Evolutionary conservation across 169 alveolate species (phyloP).

Genomic region (Eimeria nieschulzi): DNA sequence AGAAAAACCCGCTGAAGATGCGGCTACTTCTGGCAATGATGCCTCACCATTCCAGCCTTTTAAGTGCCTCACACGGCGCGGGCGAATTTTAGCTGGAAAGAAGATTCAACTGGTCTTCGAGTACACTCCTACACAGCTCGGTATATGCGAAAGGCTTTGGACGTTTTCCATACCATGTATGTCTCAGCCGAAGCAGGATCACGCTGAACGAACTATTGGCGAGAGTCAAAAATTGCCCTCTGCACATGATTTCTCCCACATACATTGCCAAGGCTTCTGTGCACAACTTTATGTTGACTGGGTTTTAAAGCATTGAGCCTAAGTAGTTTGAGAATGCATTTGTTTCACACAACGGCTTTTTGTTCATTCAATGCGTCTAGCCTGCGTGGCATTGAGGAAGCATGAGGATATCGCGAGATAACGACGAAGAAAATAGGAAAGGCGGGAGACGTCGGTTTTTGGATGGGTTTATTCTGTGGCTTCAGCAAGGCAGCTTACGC

Average conservation of each 20-base stretch:
- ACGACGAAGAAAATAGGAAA: background rate
- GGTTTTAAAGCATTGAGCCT: background rate
- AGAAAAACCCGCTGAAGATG: conserved; percentile 46
- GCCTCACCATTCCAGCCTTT: conserved; percentile 8
- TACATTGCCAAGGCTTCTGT: no score
- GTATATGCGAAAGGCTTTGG: conserved; percentile 93
- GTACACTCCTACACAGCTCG: conserved; percentile 90
- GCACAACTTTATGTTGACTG: no score
- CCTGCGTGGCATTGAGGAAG: no score
- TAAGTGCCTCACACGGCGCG: conserved; percentile 88
- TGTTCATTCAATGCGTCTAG: no score
- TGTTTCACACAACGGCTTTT: background rate
- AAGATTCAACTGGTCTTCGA: conserved; percentile 93
- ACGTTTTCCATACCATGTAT: conserved; percentile 87
- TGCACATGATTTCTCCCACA: no score
- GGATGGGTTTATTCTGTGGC: background rate
- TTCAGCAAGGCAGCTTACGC: conserved; percentile 85
- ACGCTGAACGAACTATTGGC: no score
- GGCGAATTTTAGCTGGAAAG: conserved; percentile 91
- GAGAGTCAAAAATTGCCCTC: no score
- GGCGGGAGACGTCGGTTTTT: background rate
- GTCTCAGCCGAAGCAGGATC: background rate
- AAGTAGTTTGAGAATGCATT: background rate
- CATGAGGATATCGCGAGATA: no score
- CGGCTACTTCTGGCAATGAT: background rate